Evolutionary conservation across 2,329 filamentous ascomycete species (phyloP).

Genomic region (Thelonectria rubi): DNA sequence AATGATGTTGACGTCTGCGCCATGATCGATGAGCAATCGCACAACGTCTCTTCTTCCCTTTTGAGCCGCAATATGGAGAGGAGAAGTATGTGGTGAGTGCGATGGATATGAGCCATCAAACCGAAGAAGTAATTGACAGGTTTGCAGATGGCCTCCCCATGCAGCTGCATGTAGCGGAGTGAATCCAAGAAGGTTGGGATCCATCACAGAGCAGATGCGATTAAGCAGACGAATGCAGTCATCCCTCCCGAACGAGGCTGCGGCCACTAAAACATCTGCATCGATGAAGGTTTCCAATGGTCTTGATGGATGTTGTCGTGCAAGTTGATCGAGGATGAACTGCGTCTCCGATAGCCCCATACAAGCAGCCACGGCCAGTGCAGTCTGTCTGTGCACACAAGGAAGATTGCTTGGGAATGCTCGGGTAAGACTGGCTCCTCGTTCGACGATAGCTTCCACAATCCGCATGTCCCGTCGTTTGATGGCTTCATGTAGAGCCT

Average conservation of each 20-base stretch:
- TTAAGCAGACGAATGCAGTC: slow-evolving; percentile 3
- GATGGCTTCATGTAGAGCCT: slow-evolving; percentile 6
- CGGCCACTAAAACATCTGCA: slow-evolving; percentile 9
- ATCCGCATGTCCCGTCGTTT: not conserved
- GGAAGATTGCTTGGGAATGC: not conserved
- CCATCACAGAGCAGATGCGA: not conserved
- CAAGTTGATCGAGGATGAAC: slow-evolving; percentile 1
- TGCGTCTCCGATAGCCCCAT: not conserved
- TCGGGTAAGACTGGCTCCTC: not conserved
- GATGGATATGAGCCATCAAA: not conserved
- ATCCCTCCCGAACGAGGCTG: not conserved
- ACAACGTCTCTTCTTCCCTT: not conserved
- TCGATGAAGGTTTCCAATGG: not conserved
- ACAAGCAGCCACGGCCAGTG: slow-evolving; percentile 4
- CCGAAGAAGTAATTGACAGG: not conserved
- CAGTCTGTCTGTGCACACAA: not conserved
- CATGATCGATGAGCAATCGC: not conserved
- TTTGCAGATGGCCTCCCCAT: not conserved
- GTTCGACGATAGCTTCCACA: not conserved
- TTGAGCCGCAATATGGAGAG: not conserved
- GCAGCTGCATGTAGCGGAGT: slow-evolving; percentile 11
- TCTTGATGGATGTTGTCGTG: not conserved
- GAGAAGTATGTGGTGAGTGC: not conserved
- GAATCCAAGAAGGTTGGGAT: slow-evolving; percentile 4
- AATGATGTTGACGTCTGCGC: not conserved